phyloP scores from a whole-genome alignment of 768 basidiomycete genomes.

The Favolaschia claudopus region DNA sequence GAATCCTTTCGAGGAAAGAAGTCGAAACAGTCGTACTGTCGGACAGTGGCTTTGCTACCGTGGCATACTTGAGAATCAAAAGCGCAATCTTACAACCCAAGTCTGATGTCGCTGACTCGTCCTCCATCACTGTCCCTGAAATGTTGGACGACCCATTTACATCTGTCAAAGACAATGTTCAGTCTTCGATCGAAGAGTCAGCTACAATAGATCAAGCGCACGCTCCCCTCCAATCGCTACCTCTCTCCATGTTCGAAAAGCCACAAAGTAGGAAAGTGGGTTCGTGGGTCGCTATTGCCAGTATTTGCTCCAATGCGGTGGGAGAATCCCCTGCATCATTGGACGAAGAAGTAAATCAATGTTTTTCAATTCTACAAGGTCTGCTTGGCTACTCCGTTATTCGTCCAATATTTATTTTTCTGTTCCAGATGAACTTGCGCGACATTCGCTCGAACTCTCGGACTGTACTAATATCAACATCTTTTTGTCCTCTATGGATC shows the following conservation, averaged over 20 bases:
- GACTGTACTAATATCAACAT: slow-evolving; percentile 82
- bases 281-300: slow-evolving; percentile 75
- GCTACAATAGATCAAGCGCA: not conserved
- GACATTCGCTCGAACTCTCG: slow-evolving; percentile 57
- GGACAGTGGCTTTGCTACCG: slow-evolving; percentile 85
- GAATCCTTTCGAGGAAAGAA: slow-evolving; percentile 52
- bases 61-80: slow-evolving; percentile 89
- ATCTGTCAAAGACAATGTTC: slow-evolving; percentile 34
- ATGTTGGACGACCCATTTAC: slow-evolving; percentile 57
- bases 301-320: slow-evolving; percentile 49
- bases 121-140: slow-evolving; percentile 51
- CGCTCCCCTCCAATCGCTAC: not conserved
- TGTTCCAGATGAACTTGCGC: slow-evolving; percentile 61
- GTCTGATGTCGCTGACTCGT: not conserved
- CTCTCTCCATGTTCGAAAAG: not conserved
- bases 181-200: not conserved
- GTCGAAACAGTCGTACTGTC: slow-evolving; percentile 79
- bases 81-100: slow-evolving; percentile 71
- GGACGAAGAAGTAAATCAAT: slow-evolving; percentile 74
- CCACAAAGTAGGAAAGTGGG: slow-evolving; percentile 44
- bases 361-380: slow-evolving; percentile 76
- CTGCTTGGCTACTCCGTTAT: slow-evolving; percentile 17
- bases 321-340: slow-evolving; percentile 43
- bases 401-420: not conserved
- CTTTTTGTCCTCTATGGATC: slow-evolving; percentile 80